These are phyloP conservation scores for Colletotrichum siamense DNA, from an alignment of 2,329 filamentous ascomycete species.

Conservation along the genomic window DNA sequence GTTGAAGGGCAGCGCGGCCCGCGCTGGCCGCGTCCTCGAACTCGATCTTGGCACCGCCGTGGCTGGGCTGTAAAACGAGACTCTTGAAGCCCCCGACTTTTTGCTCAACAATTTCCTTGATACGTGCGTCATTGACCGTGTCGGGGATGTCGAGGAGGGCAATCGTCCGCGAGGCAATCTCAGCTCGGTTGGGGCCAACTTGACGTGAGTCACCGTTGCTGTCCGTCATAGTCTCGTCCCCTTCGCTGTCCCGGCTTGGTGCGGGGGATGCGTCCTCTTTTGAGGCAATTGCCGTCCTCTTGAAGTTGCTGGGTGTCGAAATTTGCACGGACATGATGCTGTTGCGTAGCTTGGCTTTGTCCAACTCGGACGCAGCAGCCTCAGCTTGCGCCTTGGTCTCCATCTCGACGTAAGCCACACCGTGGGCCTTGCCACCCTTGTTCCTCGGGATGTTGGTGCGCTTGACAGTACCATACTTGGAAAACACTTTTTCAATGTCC, in stretches of 20 bases:
- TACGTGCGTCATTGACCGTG: slow-evolving; percentile 87
- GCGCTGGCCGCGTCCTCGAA: slow-evolving; percentile 73
- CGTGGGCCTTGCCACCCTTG: slow-evolving; percentile 72
- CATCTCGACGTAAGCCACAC: slow-evolving; percentile 83
- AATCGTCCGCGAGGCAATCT: slow-evolving; percentile 73
- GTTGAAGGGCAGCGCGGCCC: slow-evolving; percentile 70
- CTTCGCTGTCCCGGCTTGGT: slow-evolving; percentile 38
- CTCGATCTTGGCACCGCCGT: slow-evolving; percentile 87
- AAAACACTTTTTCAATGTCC: slow-evolving; percentile 75
- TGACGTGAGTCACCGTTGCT: slow-evolving; percentile 18
- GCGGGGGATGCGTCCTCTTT: slow-evolving; percentile 38
- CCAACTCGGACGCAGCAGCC: slow-evolving; percentile 68
- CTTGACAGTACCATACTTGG: slow-evolving; percentile 77
- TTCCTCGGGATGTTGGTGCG: slow-evolving; percentile 74
- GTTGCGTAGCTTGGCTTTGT: slow-evolving; percentile 73
- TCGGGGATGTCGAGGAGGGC: slow-evolving; percentile 87
- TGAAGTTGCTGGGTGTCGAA: slow-evolving; percentile 61
- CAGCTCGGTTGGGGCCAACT: slow-evolving; percentile 41
- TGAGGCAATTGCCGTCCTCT: slow-evolving; percentile 52
- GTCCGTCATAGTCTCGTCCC: slow-evolving; percentile 45
- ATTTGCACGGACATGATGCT: slow-evolving; percentile 72
- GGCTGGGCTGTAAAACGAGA: slow-evolving; percentile 79
- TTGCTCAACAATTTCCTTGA: slow-evolving; percentile 72
- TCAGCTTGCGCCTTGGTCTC: slow-evolving; percentile 72
- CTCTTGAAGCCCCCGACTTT: slow-evolving; percentile 75